phyloP scores from a whole-genome alignment of 257 asterid species.

The Capsicum pubescens region DNA sequence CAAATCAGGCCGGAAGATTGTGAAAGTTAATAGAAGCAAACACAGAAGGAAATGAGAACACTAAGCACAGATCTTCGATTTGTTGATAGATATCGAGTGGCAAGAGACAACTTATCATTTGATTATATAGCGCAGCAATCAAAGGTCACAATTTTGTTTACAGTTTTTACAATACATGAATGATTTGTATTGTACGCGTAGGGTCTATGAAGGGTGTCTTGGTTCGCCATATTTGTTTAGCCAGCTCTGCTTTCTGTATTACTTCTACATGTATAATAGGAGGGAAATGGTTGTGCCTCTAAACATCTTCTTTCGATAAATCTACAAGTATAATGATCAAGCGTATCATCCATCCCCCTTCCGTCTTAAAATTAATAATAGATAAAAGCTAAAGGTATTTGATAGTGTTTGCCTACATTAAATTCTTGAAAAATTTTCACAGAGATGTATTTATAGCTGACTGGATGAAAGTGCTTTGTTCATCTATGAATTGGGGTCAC shows the following conservation, averaged over 20 bases:
- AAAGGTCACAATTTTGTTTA: slow-evolving; percentile 28
- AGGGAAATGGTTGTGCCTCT: not conserved
- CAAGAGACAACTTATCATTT: not conserved
- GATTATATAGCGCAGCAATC: slow-evolving; percentile 14
- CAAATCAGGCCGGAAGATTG: slow-evolving; percentile 62
- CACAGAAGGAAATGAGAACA: slow-evolving; percentile 53
- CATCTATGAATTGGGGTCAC: no score
- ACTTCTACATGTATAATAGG: slow-evolving; percentile 9
- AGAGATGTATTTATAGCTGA: no score
- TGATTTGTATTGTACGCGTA: slow-evolving; percentile 5
- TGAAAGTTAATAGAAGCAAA: slow-evolving; percentile 54
- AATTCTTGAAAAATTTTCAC: no score
- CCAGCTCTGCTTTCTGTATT: slow-evolving; percentile 8
- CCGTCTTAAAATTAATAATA: not conserved
- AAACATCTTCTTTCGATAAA: not conserved
- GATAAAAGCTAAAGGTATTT: not conserved
- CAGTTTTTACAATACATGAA: not conserved
- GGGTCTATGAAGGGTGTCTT: not conserved
- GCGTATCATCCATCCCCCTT: not conserved
- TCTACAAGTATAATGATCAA: not conserved
- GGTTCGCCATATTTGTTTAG: not conserved
- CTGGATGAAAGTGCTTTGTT: no score
- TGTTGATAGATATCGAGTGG: slow-evolving; percentile 6
- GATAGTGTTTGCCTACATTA: not conserved
- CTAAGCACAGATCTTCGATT: not conserved